Base-by-base conservation (phyloP, 2,329 filamentous ascomycete genomes). In the Daldinia sp. region DNA sequence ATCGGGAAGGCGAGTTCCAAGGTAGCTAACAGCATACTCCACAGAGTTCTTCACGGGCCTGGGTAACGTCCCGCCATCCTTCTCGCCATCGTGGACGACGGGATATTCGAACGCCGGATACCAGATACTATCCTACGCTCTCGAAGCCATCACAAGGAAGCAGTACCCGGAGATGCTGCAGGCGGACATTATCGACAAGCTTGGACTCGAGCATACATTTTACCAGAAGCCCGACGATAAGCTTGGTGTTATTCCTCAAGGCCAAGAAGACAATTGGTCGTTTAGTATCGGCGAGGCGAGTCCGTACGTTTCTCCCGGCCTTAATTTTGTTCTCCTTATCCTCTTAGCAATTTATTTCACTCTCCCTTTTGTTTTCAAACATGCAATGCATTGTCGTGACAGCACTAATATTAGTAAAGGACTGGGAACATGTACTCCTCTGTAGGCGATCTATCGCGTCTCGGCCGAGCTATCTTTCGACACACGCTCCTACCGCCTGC, bases 361-460 rank as follows among this genome's bases (percentile, higher is more conserved):
- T 20, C 35, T 1, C 26, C 13, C 9, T 30, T 18, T 26, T 33
- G 1, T 4, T 18, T 12, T 28, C n/a, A 55, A n/a, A 13, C 10
- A 28, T n/a, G 4, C 3, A 18, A 28, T 28, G 3, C 30, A 23
- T 5, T 2, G 26, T 7, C 12, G 10, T 1, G 33, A 23, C 12
- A 20, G 4, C 15, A n/a, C 60, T 64, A 55, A 69, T 23, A 3
- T 13, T 15, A 12, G 18, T 33, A 1, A 37, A 81, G 79, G 0
- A 77, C 82, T 1, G 83, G 82, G 1, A 83, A 82, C 66, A 79
- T 84, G 71, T 85, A 81, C 76, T 81, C 83, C 15, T 83, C 81
- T 0, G 71, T 78, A 1, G 74, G 75, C 4, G 84, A 85, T 73
- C 74, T 85, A 59, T 78, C 80, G 0, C 70, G 73, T 5, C 74